A percentile compares a stretch with the other conserved stretches of the same genome.
Conservation (phyloP, 148 eudicot genomes). For the Mesembryanthemum crystallinum region DNA sequence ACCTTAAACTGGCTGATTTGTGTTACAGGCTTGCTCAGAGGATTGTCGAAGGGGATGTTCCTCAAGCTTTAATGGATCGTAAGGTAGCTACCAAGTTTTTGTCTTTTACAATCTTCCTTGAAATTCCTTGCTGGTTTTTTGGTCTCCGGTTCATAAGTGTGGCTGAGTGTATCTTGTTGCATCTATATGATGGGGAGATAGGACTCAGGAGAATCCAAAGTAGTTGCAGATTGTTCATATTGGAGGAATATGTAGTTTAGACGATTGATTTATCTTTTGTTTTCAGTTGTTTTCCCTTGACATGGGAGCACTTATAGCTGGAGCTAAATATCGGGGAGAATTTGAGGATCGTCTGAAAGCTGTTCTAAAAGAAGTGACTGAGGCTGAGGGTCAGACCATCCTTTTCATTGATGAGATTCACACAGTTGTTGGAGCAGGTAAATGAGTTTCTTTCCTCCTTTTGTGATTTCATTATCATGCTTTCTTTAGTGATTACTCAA, state of each 20-base stretch:
- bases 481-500: no score
- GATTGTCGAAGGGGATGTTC: constrained; percentile 95
- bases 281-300: constrained; percentile 89
- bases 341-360: constrained; percentile 97
- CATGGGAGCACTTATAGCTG: constrained; percentile 98
- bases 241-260: background rate
- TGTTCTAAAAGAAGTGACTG: constrained; percentile 90
- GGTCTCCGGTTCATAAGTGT: background rate
- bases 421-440: constrained; percentile 99
- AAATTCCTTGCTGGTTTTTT: background rate
- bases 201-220: background rate
- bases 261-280: constrained; percentile 18
- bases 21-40: constrained; percentile 89
- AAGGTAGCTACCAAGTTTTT: constrained; percentile 37
- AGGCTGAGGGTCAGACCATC: constrained; percentile 85
- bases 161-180: background rate
- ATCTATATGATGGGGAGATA: background rate
- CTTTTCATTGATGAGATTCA: constrained; percentile 98
- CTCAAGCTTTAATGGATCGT: constrained; percentile 91
- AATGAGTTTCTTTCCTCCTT: no score
- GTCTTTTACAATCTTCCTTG: constrained; percentile 9
- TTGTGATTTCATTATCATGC: no score
- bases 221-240: background rate
- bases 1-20: constrained; percentile 1
- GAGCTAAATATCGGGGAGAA: constrained; percentile 95